Base-by-base conservation (phyloP, 2,329 filamentous ascomycete species). In the Fusarium incarnatum region DNA sequence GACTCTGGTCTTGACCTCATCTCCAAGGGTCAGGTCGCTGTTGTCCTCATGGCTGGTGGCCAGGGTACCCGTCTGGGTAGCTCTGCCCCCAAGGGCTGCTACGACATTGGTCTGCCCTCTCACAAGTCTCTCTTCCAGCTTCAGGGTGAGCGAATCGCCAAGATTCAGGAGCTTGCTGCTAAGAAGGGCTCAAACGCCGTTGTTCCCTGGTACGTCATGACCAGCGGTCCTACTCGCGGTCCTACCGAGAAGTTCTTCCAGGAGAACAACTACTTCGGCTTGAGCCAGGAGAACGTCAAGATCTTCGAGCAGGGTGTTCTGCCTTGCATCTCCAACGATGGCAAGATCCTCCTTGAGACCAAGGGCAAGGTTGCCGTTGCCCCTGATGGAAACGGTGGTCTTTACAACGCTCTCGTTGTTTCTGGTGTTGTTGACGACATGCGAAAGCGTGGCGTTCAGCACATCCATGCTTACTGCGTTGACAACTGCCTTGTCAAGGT, bases 121-220 rank as follows among this genome's bases (percentile, higher is more conserved):
- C 84, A 91, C 79, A 99, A 99, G 86, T 94, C 94, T 18, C 88
- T 99, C 64, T 99, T 99, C 87, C 94, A 98, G 85, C 92, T 99
- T 75, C 96, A 99, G 83, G 96, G 92, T 46, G 94, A 99, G 88
- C 88, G 96, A 57, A 98, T 99, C 78, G 87, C 87, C 76, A 97
- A 94, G 84, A 83, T 97, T 11, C 92, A 98, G 83, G 83, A 90
- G 76, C 85, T 98, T 70, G 94, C 95, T 45, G 86, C 89, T 74
- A 89, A 92, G 80, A 89, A 91, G 78, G 72, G 71, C 18, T 71
- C 83, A 65, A 84, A 84, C 50, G 89, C 89, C 45, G 85, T 91
- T 32, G 90, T 98, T 44, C 96, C 96, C 15, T 99, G 96, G 96
- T 99, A 99, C 83, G 94, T 99, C 81, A 99, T 99, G 96, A 99